Evolutionary conservation across 139 green algal species (phyloP).

Genomic region (Diplosphaera chodatii): DNA sequence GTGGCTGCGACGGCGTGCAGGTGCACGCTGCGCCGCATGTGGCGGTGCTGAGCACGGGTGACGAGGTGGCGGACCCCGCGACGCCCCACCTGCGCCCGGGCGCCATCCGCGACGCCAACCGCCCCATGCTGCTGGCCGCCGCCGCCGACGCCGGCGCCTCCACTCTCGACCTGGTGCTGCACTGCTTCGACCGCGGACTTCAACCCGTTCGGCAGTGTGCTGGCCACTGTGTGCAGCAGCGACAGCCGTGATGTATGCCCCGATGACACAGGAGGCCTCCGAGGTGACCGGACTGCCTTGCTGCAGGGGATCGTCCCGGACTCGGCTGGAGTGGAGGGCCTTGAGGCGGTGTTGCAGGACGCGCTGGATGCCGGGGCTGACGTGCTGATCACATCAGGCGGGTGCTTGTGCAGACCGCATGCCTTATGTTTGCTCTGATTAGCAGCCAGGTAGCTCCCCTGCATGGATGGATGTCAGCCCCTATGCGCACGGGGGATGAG

Average conservation of each 20-base stretch:
- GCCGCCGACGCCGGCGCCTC: slow-evolving; percentile 34
- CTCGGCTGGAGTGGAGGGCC: slow-evolving; percentile 19
- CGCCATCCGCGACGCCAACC: slow-evolving; percentile 86
- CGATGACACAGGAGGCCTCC: too few species aligned
- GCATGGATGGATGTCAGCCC: too few species aligned
- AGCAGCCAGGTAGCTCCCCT: too few species aligned
- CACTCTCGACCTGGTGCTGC: slow-evolving; percentile 55
- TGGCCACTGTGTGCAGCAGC: too few species aligned
- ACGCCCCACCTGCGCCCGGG: slow-evolving; percentile 45
- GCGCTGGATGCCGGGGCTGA: slow-evolving; percentile 62
- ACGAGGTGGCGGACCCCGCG: slow-evolving; percentile 62
- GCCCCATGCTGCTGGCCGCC: slow-evolving; percentile 82
- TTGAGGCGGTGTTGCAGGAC: slow-evolving; percentile 56
- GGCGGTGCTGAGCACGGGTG: slow-evolving; percentile 84
- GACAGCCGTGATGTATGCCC: too few species aligned
- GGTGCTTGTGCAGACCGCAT: too few species aligned
- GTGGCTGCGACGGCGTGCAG: too few species aligned
- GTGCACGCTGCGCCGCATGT: slow-evolving; percentile 53
- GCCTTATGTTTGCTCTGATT: too few species aligned
- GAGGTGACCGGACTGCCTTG: too few species aligned
- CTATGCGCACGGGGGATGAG: too few species aligned
- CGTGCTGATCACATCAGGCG: slow-evolving; percentile 78
- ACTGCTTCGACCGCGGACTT: too few species aligned
- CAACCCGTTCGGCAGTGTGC: too few species aligned
- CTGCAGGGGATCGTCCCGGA: slow-evolving; percentile 65